phyloP scores from a whole-genome alignment of 129 eudicot genomes.

The Flaveria bidentis region DNA sequence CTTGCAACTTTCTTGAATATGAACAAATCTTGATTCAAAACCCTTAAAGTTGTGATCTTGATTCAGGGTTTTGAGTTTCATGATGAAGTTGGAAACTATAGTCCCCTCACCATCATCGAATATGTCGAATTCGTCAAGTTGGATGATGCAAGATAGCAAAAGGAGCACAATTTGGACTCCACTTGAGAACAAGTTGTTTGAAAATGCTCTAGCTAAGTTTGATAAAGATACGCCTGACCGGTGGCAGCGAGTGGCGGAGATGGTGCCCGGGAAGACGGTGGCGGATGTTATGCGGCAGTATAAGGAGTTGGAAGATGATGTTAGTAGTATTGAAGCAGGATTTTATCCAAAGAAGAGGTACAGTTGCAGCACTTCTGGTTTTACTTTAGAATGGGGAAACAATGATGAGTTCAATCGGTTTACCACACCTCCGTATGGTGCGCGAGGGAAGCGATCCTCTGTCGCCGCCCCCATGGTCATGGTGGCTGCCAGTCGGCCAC shows the following conservation, averaged over 20 bases:
- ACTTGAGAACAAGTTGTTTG: slow-evolving; percentile 50
- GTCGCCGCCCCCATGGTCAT: slow-evolving; percentile 12
- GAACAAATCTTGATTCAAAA: slow-evolving; percentile 1
- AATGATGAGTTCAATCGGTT: slow-evolving; percentile 47
- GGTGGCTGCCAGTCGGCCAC: slow-evolving; percentile 43
- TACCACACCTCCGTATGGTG: slow-evolving; percentile 33
- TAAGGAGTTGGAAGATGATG: slow-evolving; percentile 84
- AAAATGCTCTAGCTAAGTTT: slow-evolving; percentile 54
- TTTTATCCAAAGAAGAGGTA: slow-evolving; percentile 69
- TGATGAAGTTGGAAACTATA: slow-evolving; percentile 35
- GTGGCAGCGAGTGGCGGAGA: slow-evolving; percentile 77
- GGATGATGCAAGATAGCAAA: slow-evolving; percentile 39
- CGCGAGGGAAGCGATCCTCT: slow-evolving; percentile 52
- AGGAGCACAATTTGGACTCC: slow-evolving; percentile 49
- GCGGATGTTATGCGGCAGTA: slow-evolving; percentile 71
- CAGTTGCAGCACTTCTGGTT: slow-evolving; percentile 46
- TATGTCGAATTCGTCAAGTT: slow-evolving; percentile 31
- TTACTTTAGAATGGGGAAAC: slow-evolving; percentile 81
- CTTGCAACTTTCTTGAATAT: slow-evolving; percentile 22
- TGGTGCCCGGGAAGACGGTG: slow-evolving; percentile 91
- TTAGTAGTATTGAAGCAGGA: slow-evolving; percentile 95
- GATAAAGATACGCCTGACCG: slow-evolving; percentile 61
- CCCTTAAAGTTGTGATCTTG: slow-evolving; percentile 9
- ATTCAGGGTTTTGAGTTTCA: slow-evolving; percentile 11
- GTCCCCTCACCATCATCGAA: slow-evolving; percentile 36